phyloP scores from a whole-genome alignment of 2,329 filamentous ascomycete species.

The Colletotrichum sansevieriae region DNA sequence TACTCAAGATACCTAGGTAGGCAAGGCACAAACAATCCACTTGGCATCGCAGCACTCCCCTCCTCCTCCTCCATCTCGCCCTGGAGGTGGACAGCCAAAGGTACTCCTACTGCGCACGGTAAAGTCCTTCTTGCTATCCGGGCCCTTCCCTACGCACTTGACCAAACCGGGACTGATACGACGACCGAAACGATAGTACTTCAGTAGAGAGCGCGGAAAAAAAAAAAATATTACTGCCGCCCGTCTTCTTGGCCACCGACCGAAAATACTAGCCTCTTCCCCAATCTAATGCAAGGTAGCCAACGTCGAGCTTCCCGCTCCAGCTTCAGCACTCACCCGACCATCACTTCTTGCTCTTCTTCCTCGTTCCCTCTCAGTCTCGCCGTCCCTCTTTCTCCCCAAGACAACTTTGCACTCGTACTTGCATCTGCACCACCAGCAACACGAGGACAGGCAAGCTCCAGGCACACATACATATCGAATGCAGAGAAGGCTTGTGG shows the following conservation, averaged over 20 bases:
- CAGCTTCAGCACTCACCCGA: conserved; percentile 5
- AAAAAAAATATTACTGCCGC: conserved; percentile 1
- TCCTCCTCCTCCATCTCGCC: background rate
- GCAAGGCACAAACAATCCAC: background rate
- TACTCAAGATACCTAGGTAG: no score
- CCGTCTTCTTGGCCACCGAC: conserved; percentile 28
- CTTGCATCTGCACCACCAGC: background rate
- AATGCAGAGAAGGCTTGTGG: background rate
- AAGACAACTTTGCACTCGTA: background rate
- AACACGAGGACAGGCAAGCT: background rate
- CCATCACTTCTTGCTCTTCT: background rate
- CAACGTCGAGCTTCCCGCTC: conserved; percentile 14
- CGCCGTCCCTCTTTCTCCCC: background rate
- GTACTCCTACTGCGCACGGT: background rate
- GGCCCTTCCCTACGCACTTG: conserved; percentile 32
- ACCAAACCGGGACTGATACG: conserved; percentile 30
- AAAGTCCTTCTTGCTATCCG: conserved; percentile 18
- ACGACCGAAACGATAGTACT: conserved; percentile 17
- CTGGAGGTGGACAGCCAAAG: background rate
- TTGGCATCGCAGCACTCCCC: no score
- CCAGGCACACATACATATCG: background rate
- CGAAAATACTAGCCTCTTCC: conserved; percentile 35
- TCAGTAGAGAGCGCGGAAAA: background rate
- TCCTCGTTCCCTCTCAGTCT: background rate
- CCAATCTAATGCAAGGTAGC: conserved; percentile 20